phyloP scores from a whole-genome alignment of 2,329 filamentous ascomycete genomes.

The Fusarium penzigii region DNA sequence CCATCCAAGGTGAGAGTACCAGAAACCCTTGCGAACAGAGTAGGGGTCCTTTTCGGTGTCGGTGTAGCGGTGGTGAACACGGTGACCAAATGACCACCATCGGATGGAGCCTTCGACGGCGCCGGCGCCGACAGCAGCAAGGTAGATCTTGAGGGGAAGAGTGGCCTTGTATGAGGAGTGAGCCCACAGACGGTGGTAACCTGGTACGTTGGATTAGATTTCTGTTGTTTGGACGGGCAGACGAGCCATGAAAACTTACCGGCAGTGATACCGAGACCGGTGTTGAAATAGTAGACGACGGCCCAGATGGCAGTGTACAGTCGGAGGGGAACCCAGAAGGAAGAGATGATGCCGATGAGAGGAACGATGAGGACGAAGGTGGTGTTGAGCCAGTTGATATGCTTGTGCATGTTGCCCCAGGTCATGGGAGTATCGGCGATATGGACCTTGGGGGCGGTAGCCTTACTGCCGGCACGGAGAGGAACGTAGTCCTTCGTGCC shows the following conservation, averaged over 20 bases:
- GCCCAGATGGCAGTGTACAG: slow-evolving; percentile 73
- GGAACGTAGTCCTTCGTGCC: slow-evolving; percentile 59
- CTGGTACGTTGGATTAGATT: slow-evolving; percentile 15
- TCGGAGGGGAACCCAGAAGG: slow-evolving; percentile 77
- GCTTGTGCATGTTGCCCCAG: slow-evolving; percentile 82
- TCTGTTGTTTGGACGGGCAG: neutral
- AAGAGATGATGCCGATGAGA: slow-evolving; percentile 68
- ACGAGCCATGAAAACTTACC: slow-evolving; percentile 47
- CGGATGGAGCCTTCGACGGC: slow-evolving; percentile 83
- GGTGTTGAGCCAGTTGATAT: slow-evolving; percentile 92
- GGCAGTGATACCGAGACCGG: slow-evolving; percentile 77
- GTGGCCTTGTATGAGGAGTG: slow-evolving; percentile 81
- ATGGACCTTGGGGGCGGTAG: slow-evolving; percentile 52
- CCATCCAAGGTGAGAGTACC: slow-evolving; percentile 81
- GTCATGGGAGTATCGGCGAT: slow-evolving; percentile 84
- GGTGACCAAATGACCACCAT: slow-evolving; percentile 88
- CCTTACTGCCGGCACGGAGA: slow-evolving; percentile 36
- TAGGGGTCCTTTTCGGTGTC: slow-evolving; percentile 92
- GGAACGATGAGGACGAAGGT: slow-evolving; percentile 79
- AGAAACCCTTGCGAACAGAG: slow-evolving; percentile 83
- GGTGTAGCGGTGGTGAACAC: slow-evolving; percentile 88
- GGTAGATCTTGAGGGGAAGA: slow-evolving; percentile 75
- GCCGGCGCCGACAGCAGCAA: slow-evolving; percentile 78
- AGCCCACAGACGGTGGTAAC: slow-evolving; percentile 74
- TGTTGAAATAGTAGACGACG: slow-evolving; percentile 80